A percentile compares a stretch with the other conserved stretches of the same genome.
These are phyloP conservation scores for Rubia peregrina DNA, from an alignment of 305 asterid genomes.

Conservation along the genomic window DNA sequence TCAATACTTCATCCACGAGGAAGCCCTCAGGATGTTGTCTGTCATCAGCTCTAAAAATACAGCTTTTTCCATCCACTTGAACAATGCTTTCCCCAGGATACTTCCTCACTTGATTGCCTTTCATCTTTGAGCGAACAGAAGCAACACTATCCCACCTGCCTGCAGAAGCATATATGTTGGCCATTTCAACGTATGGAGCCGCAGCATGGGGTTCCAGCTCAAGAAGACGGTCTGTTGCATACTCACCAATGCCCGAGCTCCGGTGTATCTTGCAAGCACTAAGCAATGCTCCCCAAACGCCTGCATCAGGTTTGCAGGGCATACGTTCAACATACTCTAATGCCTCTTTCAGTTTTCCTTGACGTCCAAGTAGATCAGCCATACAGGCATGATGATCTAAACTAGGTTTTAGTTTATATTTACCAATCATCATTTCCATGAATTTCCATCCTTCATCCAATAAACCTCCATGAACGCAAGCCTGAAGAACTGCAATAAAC, in stretches of 20 bases:
- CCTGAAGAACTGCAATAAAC: conserved; percentile 61
- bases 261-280: conserved; percentile 53
- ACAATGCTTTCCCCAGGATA: conserved; percentile 48
- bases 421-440: conserved; percentile 35
- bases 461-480: conserved; percentile 64
- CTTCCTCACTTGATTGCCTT: conserved; percentile 39
- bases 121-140: conserved; percentile 41
- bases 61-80: conserved; percentile 38
- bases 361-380: conserved; percentile 54
- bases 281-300: conserved; percentile 60
- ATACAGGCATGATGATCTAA: conserved; percentile 57
- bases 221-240: conserved; percentile 38
- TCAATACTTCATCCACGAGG: conserved; percentile 29
- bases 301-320: conserved; percentile 54
- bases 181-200: conserved; percentile 67
- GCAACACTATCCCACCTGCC: conserved; percentile 52
- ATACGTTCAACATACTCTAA: conserved; percentile 36
- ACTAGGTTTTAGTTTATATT: conserved; percentile 30
- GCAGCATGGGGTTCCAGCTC: conserved; percentile 45
- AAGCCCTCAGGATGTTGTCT: conserved; percentile 33
- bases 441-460: conserved; percentile 40
- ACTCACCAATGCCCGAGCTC: conserved; percentile 38
- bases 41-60: conserved; percentile 49
- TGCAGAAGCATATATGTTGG: conserved; percentile 51
- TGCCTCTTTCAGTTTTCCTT: conserved; percentile 54